Base-by-base conservation (phyloP, 495 filamentous ascomycete genomes). In the Xylona heveae region DNA sequence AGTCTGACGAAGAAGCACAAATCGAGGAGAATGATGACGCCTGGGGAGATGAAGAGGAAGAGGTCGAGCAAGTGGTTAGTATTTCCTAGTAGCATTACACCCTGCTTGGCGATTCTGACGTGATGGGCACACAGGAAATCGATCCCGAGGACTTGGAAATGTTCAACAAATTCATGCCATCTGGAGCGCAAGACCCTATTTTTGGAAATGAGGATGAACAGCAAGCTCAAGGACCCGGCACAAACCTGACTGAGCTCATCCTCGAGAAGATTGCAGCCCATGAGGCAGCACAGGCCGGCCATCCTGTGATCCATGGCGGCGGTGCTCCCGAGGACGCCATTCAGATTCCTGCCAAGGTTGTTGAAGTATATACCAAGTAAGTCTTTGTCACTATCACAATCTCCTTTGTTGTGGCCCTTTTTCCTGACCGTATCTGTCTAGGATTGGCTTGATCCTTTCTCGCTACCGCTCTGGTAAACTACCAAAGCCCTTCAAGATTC, bases 401-500 rank as follows among this genome's bases (percentile, higher is more conserved):
- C 9, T 3, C 9, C 10, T 7, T 3, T 9, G 20, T 33, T 23
- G n/a, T 15, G 10, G 3, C 15, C n/a, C 15, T 28, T 7, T 5
- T 16, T 28, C 14, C 34, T 30, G 3, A 33, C 28, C 39, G 31
- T 43, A 41, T 13, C 10, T 29, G 2, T 15, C 2, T 35, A 83
- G 76, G 53, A 75, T 92, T 40, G 85, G 82, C 31, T 62, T 81
- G 42, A 70, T 95, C 30, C 66, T 95, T 24, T 83, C 81, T 6
- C 68, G 85, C 31, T 93, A 94, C 54, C 92, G 91, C 48, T 88
- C 81, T 6, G 88, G 88, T 14, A 81, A 81, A 40, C 65, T 95
- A 16, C 90, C 88, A 8, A 95, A 95, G 52, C 85, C 84, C 1
- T 90, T 99, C 66, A 95, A 95, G 53, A 78, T 95, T 37, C 65